Base-by-base conservation (phyloP, 129 eudicot genomes). In the Centrapalus pauciflorus region DNA sequence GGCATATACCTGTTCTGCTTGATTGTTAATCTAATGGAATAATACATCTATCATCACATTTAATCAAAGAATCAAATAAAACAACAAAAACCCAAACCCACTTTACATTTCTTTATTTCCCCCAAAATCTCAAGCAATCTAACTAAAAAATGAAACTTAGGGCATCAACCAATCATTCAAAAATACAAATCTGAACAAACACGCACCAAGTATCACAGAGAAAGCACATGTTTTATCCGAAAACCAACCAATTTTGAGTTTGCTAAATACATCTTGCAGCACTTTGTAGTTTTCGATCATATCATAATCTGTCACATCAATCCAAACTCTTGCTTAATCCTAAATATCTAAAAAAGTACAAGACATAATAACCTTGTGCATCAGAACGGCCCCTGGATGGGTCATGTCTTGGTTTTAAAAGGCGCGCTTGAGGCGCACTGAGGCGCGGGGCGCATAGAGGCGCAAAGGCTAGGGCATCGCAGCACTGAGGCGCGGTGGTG, bases 241-340 rank as follows among this genome's bases (percentile, higher is more conserved):
- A n/a, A n/a, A n/a, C n/a, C n/a, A n/a, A 23, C 72, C 76, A 7
- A 93, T 93, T 72, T 86, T 93, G 46, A 93, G 91, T 79, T 93
- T 93, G 80, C 62, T 89, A 66, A 93, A 89, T 50, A 93, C 99
- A 5, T 93, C 95, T 72, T 93, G 99, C 60, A 93, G 84, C 68
- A 93, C 93, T 75, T 93, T 93, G 76, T 93, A 93, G 67, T 93
- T 89, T 73, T 93, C 96, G 78, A 93, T 93, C 91, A 86, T 86
- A 72, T 93, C 99, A 74, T 93, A 93, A 64, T 93, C 99, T 5
- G 90, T 66, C 19, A 21, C 26, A 54, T 67, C 67, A 60, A 51
- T 43, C 29, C 71, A 70, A 51, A 60, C 19, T 41, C n/a, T n/a
- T 23, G 0, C 28, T 50, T 34, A 5, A 5, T 10, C 7, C 7